Base-by-base conservation (phyloP, 2,329 filamentous ascomycete species). In the Bipolaris bicolor region DNA sequence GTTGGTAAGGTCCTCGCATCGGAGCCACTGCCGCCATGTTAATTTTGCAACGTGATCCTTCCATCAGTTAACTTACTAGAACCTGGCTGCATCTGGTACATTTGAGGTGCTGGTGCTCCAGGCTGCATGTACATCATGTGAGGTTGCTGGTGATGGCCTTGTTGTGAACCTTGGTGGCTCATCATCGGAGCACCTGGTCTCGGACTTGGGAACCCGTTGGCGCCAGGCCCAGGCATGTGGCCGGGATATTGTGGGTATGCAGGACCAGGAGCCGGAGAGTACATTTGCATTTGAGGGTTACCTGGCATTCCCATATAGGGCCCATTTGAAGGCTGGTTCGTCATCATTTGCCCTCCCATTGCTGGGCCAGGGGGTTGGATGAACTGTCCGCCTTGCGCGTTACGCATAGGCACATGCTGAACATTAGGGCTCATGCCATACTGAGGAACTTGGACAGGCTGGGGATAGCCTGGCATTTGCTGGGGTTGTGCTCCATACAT, bases 111-210 rank as follows among this genome's bases (percentile, higher is more conserved):
- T 71, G 89, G 91, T 71, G 89, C 89, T 51, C 83, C 88, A 41
- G 89, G 89, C 68, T 88, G 90, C 88, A 93, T 91, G 62, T 81
- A 84, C 85, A 90, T 81, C 85, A 93, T 79, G 82, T 86, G 69
- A 13, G 65, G 61, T 80, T 87, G 81, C 46, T 82, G 81, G 55
- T 82, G 82, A 73, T 96, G 92, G 39, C 93, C 92, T 75, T 96
- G 93, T 71, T 97, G 94, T 26, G 93, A 97, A 53, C 91, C 91
- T 78, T 97, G 92, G 65, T 93, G 93, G 69, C 89, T 90, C 94
- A 98, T 98, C 88, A 96, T 92, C 1, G 91, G 89, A 11, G 95
- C 73, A 47, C 88, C 88, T 46, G 92, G 86, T 55, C 91, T 88
- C 1, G 94, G 94, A 73, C 94, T 97, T n/a, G 92, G 90, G 71